These are phyloP conservation scores for Cucurbitaria berberidis DNA, from an alignment of 2,329 filamentous ascomycete genomes.

Conservation along the genomic window DNA sequence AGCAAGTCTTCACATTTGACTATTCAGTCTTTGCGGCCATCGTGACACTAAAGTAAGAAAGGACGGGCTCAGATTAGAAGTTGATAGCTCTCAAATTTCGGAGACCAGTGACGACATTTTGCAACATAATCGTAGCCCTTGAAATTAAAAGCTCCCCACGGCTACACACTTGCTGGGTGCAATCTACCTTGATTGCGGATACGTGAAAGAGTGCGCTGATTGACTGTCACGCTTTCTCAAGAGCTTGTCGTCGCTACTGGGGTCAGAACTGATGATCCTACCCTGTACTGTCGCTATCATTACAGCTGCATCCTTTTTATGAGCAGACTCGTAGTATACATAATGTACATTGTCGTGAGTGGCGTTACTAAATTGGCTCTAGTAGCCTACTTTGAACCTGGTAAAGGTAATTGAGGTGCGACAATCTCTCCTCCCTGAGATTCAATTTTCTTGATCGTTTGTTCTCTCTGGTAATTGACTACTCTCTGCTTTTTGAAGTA, in stretches of 20 bases:
- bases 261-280: background rate
- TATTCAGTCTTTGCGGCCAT: background rate
- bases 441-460: conserved; percentile 60
- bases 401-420: conserved; percentile 43
- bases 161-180: background rate
- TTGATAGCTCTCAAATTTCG: background rate
- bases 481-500: conserved; percentile 98
- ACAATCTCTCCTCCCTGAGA: conserved; percentile 51
- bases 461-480: conserved; percentile 85
- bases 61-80: background rate
- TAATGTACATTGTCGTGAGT: conserved; percentile 18
- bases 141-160: no score
- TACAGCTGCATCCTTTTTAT: conserved; percentile 9
- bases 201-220: background rate
- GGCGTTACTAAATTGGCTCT: conserved; percentile 5
- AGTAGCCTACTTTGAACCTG: conserved; percentile 22
- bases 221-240: background rate
- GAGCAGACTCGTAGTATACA: conserved; percentile 7
- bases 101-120: conserved; percentile 12
- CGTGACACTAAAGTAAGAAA: conserved; percentile 1
- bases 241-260: background rate
- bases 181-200: background rate
- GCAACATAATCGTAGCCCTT: background rate
- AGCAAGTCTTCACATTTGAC: no score
- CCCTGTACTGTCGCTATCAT: conserved; percentile 3